Evolutionary conservation across 2,329 filamentous ascomycete genomes (phyloP).

Genomic region (Fusarium continuum): DNA sequence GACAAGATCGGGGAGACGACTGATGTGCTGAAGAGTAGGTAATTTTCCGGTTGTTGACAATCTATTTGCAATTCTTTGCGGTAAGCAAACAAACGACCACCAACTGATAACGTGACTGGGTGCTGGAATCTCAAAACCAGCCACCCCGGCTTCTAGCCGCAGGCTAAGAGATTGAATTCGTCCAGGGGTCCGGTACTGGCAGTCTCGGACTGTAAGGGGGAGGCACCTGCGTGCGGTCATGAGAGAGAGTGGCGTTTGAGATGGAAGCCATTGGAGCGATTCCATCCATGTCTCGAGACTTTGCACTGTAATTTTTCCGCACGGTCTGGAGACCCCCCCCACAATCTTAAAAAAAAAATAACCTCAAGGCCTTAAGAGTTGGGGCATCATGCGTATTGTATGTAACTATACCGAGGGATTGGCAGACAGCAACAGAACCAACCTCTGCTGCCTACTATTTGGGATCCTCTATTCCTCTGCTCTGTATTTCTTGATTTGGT

Average conservation of each 20-base stretch:
- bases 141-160: neutral
- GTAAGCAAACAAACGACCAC: neutral
- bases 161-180: conserved; percentile 16
- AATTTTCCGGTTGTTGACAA: neutral
- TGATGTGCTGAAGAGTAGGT: neutral
- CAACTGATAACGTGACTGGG: neutral
- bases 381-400: no score
- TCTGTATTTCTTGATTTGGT: neutral
- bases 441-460: neutral
- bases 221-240: neutral
- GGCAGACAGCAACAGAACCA: neutral
- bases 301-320: no score
- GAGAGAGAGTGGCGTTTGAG: neutral
- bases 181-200: neutral
- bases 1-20: no score
- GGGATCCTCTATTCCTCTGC: neutral
- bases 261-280: conserved; percentile 1
- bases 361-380: no score
- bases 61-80: neutral
- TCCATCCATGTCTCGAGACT: neutral
- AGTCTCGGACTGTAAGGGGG: conserved; percentile 13
- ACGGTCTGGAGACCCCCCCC: conserved; percentile 5
- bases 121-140: neutral
- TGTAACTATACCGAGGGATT: neutral
- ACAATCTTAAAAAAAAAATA: conserved; percentile 14